Evolutionary conservation across 140 eudicot genomes (phyloP).

Genomic region (Senecio squalidus): DNA sequence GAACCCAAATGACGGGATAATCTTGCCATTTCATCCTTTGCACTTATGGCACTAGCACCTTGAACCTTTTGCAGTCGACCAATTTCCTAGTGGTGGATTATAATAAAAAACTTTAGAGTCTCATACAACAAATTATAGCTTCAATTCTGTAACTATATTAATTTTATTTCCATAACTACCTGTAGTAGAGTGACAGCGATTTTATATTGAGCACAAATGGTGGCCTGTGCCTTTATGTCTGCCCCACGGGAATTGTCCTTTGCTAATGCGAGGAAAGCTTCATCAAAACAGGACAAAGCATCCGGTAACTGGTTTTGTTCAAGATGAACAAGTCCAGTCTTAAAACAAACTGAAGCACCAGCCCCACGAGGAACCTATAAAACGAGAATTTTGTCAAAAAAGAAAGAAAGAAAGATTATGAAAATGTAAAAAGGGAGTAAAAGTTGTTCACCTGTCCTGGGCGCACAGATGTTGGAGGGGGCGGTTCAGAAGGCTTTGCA

Average conservation of each 20-base stretch:
- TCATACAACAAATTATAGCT: not conserved
- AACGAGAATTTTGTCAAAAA: not conserved
- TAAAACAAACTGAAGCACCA: constrained; percentile 85
- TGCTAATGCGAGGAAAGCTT: constrained; percentile 94
- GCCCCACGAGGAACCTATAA: constrained; percentile 98
- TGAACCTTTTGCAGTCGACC: constrained; percentile 82
- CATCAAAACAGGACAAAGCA: constrained; percentile 95
- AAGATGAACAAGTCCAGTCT: constrained; percentile 89
- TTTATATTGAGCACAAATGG: constrained; percentile 98
- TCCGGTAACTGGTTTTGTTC: constrained; percentile 95
- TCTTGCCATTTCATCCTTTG: constrained; percentile 96
- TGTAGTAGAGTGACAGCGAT: constrained; percentile 85
- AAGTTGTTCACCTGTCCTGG: constrained; percentile 75
- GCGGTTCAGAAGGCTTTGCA: constrained; percentile 52
- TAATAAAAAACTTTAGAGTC: constrained; percentile 4
- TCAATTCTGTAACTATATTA: not conserved
- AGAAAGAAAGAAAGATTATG: not conserved
- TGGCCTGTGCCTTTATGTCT: constrained; percentile 91
- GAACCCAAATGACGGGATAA: constrained; percentile 92
- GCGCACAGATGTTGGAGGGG: constrained; percentile 92
- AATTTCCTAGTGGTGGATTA: constrained; percentile 56
- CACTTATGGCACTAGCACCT: constrained; percentile 90
- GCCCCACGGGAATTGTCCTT: constrained; percentile 98
- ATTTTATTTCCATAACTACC: constrained; percentile 27
- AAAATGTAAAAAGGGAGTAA: not conserved